Evolutionary conservation across 2,329 filamentous ascomycete species (phyloP).

Genomic region (Coleophoma cylindrospora): DNA sequence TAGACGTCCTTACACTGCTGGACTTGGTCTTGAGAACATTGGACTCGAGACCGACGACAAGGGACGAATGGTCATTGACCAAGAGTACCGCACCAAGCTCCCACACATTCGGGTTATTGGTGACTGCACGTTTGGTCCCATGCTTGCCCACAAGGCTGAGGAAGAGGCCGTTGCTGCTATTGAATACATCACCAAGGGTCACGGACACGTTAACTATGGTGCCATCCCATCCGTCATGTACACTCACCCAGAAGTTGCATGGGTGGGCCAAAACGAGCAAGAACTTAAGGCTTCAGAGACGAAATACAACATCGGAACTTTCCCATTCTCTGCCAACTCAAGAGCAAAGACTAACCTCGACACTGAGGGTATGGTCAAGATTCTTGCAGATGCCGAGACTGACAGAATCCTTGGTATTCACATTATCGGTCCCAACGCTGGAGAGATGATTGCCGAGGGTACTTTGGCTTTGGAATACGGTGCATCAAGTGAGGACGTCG

Average conservation of each 20-base stretch:
- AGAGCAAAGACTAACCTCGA: slow-evolving; percentile 98
- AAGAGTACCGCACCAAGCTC: slow-evolving; percentile 96
- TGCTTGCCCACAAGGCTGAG: slow-evolving; percentile 99
- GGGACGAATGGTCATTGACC: slow-evolving; percentile 93
- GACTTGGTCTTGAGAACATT: slow-evolving; percentile 89
- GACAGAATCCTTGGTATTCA: slow-evolving; percentile 93
- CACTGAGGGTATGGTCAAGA: slow-evolving; percentile 94
- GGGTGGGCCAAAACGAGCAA: slow-evolving; percentile 97
- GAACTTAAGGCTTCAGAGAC: slow-evolving; percentile 87
- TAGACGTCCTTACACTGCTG: slow-evolving; percentile 87
- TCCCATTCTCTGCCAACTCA: slow-evolving; percentile 98
- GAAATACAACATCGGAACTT: slow-evolving; percentile 88
- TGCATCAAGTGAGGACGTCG: slow-evolving; percentile 90
- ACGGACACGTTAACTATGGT: slow-evolving; percentile 98
- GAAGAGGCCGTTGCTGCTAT: slow-evolving; percentile 93
- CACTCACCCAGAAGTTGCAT: slow-evolving; percentile 96
- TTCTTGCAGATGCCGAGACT: slow-evolving; percentile 92
- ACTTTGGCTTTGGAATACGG: slow-evolving; percentile 95
- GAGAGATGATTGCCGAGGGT: slow-evolving; percentile 99
- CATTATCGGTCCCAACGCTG: slow-evolving; percentile 92
- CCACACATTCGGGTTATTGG: slow-evolving; percentile 96
- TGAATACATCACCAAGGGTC: slow-evolving; percentile 96
- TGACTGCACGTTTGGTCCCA: slow-evolving; percentile 94
- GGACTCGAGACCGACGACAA: slow-evolving; percentile 89
- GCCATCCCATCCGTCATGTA: slow-evolving; percentile 99